Conservation (phyloP, 768 basidiomycete genomes). For the Pleurotus platypus region DNA sequence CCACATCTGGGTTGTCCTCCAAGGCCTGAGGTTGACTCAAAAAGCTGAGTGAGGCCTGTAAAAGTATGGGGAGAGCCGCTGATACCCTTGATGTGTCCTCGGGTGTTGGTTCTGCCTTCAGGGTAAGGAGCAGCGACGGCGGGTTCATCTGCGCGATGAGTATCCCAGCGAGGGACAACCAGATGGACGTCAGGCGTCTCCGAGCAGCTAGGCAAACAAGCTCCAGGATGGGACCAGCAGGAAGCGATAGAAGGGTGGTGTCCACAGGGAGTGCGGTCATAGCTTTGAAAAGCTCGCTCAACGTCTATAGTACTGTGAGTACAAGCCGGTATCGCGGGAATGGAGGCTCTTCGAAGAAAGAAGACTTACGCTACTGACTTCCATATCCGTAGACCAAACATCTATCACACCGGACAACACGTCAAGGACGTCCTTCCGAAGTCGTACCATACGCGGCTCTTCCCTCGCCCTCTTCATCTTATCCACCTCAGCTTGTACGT, state of each 20-base stretch:
- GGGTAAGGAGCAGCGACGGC: slow-evolving; percentile 44
- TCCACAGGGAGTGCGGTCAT: slow-evolving; percentile 81
- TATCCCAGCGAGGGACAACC: slow-evolving; percentile 81
- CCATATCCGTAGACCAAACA: slow-evolving; percentile 77
- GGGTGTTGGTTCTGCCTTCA: slow-evolving; percentile 49
- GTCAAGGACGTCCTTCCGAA: slow-evolving; percentile 66
- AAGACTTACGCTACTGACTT: slow-evolving; percentile 66
- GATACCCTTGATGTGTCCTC: slow-evolving; percentile 58
- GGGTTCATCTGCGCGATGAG: slow-evolving; percentile 82
- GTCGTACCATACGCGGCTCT: slow-evolving; percentile 55
- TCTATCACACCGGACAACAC: slow-evolving; percentile 61
- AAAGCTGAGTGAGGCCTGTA: slow-evolving; percentile 52
- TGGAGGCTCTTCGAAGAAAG: not conserved
- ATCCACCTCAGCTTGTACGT: slow-evolving; percentile 45
- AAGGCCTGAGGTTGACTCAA: slow-evolving; percentile 61
- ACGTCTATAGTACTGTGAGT: slow-evolving; percentile 39
- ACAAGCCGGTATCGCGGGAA: not conserved
- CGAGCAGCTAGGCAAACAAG: slow-evolving; percentile 71
- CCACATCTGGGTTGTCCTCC: slow-evolving; percentile 91
- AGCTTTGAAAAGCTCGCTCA: slow-evolving; percentile 82
- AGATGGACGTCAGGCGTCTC: slow-evolving; percentile 72
- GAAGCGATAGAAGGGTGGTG: slow-evolving; percentile 74
- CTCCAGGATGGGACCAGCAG: slow-evolving; percentile 78
- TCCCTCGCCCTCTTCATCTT: slow-evolving; percentile 57
- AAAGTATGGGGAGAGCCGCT: slow-evolving; percentile 49